These are phyloP conservation scores for Citrus reticulata DNA, from an alignment of 345 rosid genomes.

Conservation along the genomic window DNA sequence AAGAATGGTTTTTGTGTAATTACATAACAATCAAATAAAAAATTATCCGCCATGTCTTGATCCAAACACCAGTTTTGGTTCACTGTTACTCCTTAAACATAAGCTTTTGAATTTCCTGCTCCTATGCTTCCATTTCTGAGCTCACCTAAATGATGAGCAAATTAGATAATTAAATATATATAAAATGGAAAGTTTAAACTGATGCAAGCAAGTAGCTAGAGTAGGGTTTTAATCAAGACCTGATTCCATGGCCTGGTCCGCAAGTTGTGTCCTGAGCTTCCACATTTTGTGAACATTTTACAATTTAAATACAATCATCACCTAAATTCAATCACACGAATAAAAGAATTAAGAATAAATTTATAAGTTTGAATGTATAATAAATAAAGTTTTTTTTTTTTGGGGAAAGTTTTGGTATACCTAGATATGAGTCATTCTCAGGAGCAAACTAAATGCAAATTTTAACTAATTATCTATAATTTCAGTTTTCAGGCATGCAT, in stretches of 20 bases:
- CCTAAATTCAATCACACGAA: slow-evolving; percentile 27
- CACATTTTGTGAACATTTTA: slow-evolving; percentile 47
- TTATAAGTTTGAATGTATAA: too few species aligned
- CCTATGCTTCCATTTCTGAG: slow-evolving; percentile 82
- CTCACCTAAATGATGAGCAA: neutral
- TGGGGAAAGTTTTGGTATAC: neutral
- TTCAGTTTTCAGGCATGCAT: too few species aligned
- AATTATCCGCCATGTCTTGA: slow-evolving; percentile 82
- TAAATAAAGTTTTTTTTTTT: too few species aligned
- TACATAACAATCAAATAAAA: too few species aligned
- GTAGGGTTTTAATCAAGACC: slow-evolving; percentile 22
- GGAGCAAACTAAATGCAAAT: too few species aligned
- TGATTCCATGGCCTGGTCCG: slow-evolving; percentile 79
- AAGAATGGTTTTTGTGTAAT: too few species aligned
- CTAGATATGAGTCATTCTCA: neutral
- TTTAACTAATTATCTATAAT: too few species aligned
- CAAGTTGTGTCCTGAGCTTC: slow-evolving; percentile 43
- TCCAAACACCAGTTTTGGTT: slow-evolving; percentile 77
- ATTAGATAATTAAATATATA: neutral
- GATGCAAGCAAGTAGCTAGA: neutral
- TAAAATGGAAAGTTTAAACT: neutral
- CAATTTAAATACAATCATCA: slow-evolving; percentile 79
- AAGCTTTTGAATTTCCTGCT: slow-evolving; percentile 38
- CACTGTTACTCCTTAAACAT: slow-evolving; percentile 61
- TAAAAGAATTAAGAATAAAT: too few species aligned